A percentile compares a stretch with the other conserved stretches of the same genome.
phyloP scores from a whole-genome alignment of 306 rosid species.

The Aeschynomene evenia region DNA sequence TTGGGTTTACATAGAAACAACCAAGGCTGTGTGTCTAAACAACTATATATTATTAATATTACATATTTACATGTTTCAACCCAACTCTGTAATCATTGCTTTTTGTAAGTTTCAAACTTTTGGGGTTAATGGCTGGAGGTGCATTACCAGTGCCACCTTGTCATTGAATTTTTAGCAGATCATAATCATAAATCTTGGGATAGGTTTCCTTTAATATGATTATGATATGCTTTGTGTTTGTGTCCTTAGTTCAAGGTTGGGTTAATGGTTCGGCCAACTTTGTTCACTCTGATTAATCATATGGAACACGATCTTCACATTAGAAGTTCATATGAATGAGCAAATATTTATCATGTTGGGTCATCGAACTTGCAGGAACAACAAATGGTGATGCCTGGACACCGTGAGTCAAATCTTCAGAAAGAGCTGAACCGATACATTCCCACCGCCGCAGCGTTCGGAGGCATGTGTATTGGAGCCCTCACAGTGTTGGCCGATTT shows the following conservation, averaged over 20 bases:
- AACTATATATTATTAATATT: background rate
- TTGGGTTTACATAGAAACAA: constrained; percentile 10
- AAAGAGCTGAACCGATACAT: constrained; percentile 85
- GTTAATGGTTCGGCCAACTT: background rate
- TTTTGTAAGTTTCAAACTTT: background rate
- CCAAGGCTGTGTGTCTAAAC: background rate
- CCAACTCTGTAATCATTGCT: background rate
- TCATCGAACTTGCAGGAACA: constrained; percentile 65
- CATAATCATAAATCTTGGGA: background rate
- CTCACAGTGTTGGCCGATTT: constrained; percentile 90
- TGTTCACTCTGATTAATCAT: background rate
- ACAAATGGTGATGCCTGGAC: constrained; percentile 98
- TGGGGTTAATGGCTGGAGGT: background rate
- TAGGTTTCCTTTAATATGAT: background rate
- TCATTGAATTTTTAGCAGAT: background rate
- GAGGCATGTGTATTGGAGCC: constrained; percentile 92
- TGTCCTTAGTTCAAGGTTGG: background rate
- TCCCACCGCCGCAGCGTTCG: constrained; percentile 92
- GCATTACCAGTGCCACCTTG: background rate
- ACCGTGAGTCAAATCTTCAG: constrained; percentile 86
- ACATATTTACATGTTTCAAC: background rate
- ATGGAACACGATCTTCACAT: background rate
- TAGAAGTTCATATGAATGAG: background rate
- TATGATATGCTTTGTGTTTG: background rate
- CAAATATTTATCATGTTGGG: background rate